Evolutionary conservation across 2,329 filamentous ascomycete genomes (phyloP), one percentile per base, ranked within the genome.

Genomic region (Aspergillus tamarii): DNA sequence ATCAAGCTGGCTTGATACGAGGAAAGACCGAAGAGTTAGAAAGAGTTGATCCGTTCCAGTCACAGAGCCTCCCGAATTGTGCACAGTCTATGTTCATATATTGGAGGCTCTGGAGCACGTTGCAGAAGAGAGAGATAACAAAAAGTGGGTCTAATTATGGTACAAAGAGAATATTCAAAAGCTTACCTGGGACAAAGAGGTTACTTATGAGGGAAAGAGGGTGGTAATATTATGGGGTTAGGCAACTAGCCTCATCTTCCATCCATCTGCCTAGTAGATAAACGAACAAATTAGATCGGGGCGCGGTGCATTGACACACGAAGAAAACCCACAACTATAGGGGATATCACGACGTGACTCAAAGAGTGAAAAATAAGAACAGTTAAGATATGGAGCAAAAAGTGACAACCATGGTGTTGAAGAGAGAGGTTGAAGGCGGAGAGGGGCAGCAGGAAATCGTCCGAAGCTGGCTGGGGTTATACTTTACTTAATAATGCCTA

Each of bases 241-340:
- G 58, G 58, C 58, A 60, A 54, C 58, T 60, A 60, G 50, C 46
- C 21, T 60, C 48, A 52, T 41, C 32, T 34, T 60, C 48, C 30
- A 60, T 60, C 46, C 48, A 53, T 54, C 58, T 60, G 58, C 58
- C 58, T 60, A 60, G 46, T 50, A 50, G 32, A 48, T 34, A 41
- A 43, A 50, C 32, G 57, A 45, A n/a, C 21, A 52, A 43, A 53
- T 60, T 60, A 39, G 36, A 54, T 32, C n/a, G 16, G 36, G 30
- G 32, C 26, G 14, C 52, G 30, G 52, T 39, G 48, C 58, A 54
- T 43, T 41, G 43, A 30, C 48, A 45, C 45, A 53, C 28, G 58
- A 21, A 30, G n/a, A 16, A 26, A 60, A 55, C 52, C 52, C 32
- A 55, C 52, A 36, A 8, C 52, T 54, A 28, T 34, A n/a, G 21